Conservation (phyloP, 78 protist species). For the Protostelium mycophagum region DNA sequence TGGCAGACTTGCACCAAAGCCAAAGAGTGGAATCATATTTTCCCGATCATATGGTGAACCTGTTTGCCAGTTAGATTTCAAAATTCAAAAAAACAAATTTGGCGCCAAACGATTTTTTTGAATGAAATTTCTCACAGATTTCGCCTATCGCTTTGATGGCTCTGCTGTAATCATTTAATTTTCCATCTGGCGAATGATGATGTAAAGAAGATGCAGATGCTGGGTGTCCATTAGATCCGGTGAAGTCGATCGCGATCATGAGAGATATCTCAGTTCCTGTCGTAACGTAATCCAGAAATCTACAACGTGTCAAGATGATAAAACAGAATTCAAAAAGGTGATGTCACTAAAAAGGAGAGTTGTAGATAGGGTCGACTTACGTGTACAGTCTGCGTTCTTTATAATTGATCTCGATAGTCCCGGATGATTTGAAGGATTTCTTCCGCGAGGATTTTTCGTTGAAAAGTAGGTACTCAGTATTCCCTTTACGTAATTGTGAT, state of each 20-base stretch:
- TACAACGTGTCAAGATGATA: conserved; percentile 2
- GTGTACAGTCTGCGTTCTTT: not conserved
- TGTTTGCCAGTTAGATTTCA: not conserved
- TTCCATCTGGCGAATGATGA: not conserved
- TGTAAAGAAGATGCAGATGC: conserved; percentile 3
- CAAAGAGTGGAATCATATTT: conserved; percentile 65
- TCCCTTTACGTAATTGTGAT: not conserved
- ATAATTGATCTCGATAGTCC: conserved; percentile 21
- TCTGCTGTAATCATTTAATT: conserved; percentile 3
- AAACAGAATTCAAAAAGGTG: not conserved
- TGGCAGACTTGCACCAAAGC: conserved; percentile 76
- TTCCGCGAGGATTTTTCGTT: conserved; percentile 43
- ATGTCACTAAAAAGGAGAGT: too few relatives aligned
- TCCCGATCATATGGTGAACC: conserved; percentile 16
- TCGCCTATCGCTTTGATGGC: conserved; percentile 59
- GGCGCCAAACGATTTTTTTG: not conserved
- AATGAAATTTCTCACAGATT: not conserved
- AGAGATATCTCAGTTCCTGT: conserved; percentile 66
- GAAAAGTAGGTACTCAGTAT: conserved; percentile 9
- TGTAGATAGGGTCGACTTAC: not conserved
- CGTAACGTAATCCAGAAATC: conserved; percentile 65
- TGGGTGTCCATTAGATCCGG: conserved; percentile 67
- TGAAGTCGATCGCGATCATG: conserved; percentile 85
- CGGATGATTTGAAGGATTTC: conserved; percentile 38
- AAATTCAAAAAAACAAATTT: not conserved